phyloP scores from a whole-genome alignment of 108 stramenopile species.

The Pelagomonas calceolata region DNA sequence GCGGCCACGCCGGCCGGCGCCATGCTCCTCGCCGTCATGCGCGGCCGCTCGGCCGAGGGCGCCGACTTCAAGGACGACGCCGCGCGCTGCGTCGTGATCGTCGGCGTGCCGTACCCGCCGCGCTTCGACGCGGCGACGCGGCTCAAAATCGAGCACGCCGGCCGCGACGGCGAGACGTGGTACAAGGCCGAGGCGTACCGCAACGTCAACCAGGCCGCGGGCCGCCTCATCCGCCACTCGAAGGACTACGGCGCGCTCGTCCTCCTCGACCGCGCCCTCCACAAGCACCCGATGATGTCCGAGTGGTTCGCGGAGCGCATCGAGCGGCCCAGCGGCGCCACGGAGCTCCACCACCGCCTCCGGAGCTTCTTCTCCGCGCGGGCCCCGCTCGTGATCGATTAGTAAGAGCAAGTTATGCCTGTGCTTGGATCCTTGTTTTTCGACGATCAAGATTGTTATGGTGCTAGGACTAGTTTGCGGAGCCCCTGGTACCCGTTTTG shows the following conservation, averaged over 20 bases:
- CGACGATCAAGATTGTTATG: no score
- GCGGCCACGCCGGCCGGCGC: not conserved
- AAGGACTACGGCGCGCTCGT: constrained; percentile 36
- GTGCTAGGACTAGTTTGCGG: no score
- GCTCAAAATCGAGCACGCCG: constrained; percentile 15
- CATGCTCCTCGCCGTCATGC: not conserved
- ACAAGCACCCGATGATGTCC: not conserved
- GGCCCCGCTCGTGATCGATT: no score
- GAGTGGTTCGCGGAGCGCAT: not conserved
- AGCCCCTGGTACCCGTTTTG: no score
- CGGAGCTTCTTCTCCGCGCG: not conserved
- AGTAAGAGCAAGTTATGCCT: no score
- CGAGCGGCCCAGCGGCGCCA: not conserved
- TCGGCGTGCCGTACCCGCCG: constrained; percentile 15
- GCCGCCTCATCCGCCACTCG: constrained; percentile 30
- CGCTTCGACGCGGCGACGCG: constrained; percentile 15
- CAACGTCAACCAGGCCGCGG: constrained; percentile 33
- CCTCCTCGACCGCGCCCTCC: constrained; percentile 15
- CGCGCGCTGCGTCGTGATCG: constrained; percentile 7
- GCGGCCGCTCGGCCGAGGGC: constrained; percentile 14
- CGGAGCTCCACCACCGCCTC: not conserved
- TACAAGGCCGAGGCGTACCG: constrained; percentile 34
- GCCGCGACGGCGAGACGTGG: constrained; percentile 14
- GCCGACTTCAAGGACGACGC: constrained; percentile 18
- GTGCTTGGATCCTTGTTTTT: no score